Conservation (phyloP, 2,329 filamentous ascomycete species). For the Metarhizium humberi region DNA sequence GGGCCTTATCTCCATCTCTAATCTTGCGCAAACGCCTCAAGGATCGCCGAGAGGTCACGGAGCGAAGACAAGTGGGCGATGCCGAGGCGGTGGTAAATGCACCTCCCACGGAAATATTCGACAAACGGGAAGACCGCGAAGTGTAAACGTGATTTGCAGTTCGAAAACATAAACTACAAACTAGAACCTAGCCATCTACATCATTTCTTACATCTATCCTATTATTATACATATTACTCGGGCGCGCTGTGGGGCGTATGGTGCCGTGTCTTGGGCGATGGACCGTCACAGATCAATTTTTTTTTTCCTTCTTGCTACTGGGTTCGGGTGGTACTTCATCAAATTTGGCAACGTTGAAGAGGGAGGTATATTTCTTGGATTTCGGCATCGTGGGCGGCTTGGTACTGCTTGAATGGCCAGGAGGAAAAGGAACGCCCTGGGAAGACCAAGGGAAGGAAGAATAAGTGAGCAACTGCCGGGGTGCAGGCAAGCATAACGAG, state of each 20-base stretch:
- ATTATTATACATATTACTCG: background rate
- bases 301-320: background rate
- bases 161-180: background rate
- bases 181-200: background rate
- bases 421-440: background rate
- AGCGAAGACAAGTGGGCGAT: conserved; percentile 85
- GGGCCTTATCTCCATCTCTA: conserved; percentile 22
- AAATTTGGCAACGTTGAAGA: background rate
- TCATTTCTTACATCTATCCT: background rate
- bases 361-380: background rate
- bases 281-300: background rate
- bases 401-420: background rate
- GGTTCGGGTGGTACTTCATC: background rate
- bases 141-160: conserved; percentile 16
- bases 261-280: background rate
- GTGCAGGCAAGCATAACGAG: background rate
- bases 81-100: conserved; percentile 65
- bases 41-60: conserved; percentile 61
- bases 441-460: background rate
- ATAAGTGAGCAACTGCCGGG: background rate
- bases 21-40: conserved; percentile 57
- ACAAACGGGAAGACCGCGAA: conserved; percentile 22
- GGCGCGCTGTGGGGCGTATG: background rate
- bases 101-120: conserved; percentile 20
- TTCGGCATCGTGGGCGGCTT: background rate